Conservation (phyloP, 441 rosid species). For the Syzygium malaccense region DNA sequence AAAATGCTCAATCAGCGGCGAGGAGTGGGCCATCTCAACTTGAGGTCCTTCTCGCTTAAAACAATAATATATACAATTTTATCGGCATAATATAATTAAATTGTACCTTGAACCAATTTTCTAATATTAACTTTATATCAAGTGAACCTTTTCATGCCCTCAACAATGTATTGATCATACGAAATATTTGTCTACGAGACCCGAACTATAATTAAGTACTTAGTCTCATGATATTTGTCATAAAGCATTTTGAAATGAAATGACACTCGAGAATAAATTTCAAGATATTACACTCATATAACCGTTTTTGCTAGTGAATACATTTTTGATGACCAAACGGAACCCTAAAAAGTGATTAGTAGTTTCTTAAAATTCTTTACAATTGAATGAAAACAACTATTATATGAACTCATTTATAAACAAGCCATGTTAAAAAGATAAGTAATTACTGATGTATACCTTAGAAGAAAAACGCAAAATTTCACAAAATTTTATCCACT, state of each 20-base stretch:
- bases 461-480: neutral
- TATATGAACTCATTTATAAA: neutral
- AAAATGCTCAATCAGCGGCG: neutral
- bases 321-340: fast-evolving
- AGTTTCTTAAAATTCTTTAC: neutral
- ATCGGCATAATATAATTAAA: fast-evolving
- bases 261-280: fast-evolving
- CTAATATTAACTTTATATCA: neutral
- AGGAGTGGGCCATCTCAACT: slow-evolving; percentile 2
- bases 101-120: neutral
- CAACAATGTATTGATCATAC: neutral
- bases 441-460: neutral
- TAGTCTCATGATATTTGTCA: neutral
- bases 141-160: neutral
- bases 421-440: fast-evolving
- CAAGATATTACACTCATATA: neutral
- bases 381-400: neutral
- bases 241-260: neutral
- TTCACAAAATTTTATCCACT: neutral
- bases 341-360: neutral
- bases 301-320: fast-evolving
- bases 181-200: neutral
- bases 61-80: fast-evolving
- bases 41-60: fast-evolving
- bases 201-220: neutral